Conservation (phyloP, 2,329 filamentous ascomycete genomes). For the Aureobasidium sp. region DNA sequence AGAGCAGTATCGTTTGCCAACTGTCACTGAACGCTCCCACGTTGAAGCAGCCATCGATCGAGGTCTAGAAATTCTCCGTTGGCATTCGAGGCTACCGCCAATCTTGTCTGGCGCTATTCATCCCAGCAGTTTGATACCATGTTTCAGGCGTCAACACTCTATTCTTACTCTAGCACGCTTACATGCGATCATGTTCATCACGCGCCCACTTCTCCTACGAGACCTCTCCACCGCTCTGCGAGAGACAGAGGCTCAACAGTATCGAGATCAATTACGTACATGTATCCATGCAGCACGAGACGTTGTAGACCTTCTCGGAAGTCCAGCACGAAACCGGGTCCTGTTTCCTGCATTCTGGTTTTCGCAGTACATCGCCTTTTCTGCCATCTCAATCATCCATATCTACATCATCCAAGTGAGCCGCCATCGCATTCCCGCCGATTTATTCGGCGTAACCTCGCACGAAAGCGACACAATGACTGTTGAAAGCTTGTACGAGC, state of each 20-base stretch:
- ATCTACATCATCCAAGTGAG: slow-evolving; percentile 46
- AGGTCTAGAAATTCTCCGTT: slow-evolving; percentile 36
- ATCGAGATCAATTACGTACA: neutral
- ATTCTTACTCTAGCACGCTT: slow-evolving; percentile 49
- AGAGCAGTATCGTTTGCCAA: slow-evolving; percentile 23
- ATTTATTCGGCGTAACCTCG: slow-evolving; percentile 6
- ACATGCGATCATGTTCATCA: slow-evolving; percentile 51
- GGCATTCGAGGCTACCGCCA: slow-evolving; percentile 40
- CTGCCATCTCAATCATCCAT: slow-evolving; percentile 48
- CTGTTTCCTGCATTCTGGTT: slow-evolving; percentile 46
- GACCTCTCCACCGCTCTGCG: neutral
- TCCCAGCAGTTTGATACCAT: slow-evolving; percentile 38
- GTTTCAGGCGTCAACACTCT: slow-evolving; percentile 48
- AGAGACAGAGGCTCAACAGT: neutral
- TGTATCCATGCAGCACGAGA: neutral
- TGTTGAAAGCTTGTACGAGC: slow-evolving; percentile 30
- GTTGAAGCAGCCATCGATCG: slow-evolving; percentile 33
- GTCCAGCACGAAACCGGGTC: slow-evolving; percentile 21
- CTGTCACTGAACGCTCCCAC: slow-evolving; percentile 19
- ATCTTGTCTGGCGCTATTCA: slow-evolving; percentile 40
- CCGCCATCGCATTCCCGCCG: slow-evolving; percentile 19
- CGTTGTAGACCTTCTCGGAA: neutral
- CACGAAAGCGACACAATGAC: neutral
- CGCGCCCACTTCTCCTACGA: slow-evolving; percentile 47
- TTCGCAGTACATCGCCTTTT: slow-evolving; percentile 49